Percentiles rank a stretch among this genome's conserved stretches.
phyloP scores from a whole-genome alignment of 169 alveolate genomes.

The Nephromyces sp. region DNA sequence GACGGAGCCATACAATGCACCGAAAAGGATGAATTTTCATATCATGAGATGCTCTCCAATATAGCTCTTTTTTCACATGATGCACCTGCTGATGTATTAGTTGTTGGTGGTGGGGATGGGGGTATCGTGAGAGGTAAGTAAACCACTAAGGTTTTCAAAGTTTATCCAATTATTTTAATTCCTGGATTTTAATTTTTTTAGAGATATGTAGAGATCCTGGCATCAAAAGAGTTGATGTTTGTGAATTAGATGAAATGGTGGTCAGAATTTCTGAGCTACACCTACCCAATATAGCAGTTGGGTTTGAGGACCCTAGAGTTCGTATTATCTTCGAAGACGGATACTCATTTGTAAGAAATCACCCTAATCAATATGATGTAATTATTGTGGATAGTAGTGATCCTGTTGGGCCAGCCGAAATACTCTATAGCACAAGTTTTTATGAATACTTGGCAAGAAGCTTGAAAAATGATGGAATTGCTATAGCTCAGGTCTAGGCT shows the following conservation, averaged over 20 bases:
- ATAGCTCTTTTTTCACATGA: constrained; percentile 51
- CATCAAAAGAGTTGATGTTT: constrained; percentile 11
- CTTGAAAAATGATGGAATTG: constrained; percentile 6
- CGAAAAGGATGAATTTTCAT: constrained; percentile 19
- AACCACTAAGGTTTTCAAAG: neutral
- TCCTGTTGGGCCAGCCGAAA: constrained; percentile 58
- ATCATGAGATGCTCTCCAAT: constrained; percentile 66
- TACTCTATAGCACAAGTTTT: constrained; percentile 46
- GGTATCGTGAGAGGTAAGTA: constrained; percentile 46
- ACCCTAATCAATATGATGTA: constrained; percentile 45
- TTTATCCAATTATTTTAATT: neutral
- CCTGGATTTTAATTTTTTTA: too few relatives aligned
- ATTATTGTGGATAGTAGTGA: constrained; percentile 56
- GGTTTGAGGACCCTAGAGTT: constrained; percentile 57
- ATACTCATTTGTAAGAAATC: constrained; percentile 10
- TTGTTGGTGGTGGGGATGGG: constrained; percentile 73
- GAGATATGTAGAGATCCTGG: neutral
- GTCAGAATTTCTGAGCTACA: constrained; percentile 31
- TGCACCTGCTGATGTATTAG: constrained; percentile 49
- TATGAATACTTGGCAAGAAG: constrained; percentile 37
- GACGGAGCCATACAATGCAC: constrained; percentile 57
- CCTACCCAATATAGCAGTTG: constrained; percentile 43
- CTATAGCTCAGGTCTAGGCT: constrained; percentile 9
- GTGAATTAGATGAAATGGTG: constrained; percentile 64
- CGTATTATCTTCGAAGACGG: constrained; percentile 39